These are phyloP conservation scores for Protea cynaroides DNA, from an alignment of 164 flowering plant genomes.

Conservation along the genomic window DNA sequence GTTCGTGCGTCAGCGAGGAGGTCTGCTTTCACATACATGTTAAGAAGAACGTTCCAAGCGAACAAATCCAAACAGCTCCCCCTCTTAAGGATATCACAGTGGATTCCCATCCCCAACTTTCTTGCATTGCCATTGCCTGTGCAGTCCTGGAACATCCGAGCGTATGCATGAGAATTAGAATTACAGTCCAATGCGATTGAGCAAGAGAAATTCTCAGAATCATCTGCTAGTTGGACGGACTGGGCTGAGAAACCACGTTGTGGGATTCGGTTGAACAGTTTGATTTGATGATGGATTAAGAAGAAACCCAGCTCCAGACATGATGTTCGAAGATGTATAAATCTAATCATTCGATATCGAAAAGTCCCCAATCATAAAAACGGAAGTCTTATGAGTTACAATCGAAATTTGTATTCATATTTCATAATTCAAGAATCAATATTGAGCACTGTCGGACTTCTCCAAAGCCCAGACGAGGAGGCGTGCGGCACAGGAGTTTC, in stretches of 20 bases:
- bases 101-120: conserved; percentile 39
- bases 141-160: conserved; percentile 26
- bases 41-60: conserved; percentile 57
- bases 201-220: background rate
- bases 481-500: too few relatives aligned
- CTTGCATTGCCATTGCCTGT: conserved; percentile 18
- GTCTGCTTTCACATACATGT: conserved; percentile 45
- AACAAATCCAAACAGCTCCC: conserved; percentile 66
- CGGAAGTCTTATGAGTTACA: too few relatives aligned
- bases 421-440: too few relatives aligned
- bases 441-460: too few relatives aligned
- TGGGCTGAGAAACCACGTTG: conserved; percentile 22
- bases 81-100: conserved; percentile 51
- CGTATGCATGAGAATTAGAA: conserved; percentile 10
- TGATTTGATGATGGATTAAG: background rate
- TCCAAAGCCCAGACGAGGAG: too few relatives aligned
- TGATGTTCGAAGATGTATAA: conserved; percentile 6
- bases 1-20: conserved; percentile 32
- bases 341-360: conserved; percentile 20
- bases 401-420: too few relatives aligned
- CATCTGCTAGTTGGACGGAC: conserved; percentile 13
- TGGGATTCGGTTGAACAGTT: background rate
- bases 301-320: background rate
- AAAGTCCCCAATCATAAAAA: too few relatives aligned
- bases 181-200: conserved; percentile 9